These are phyloP conservation scores for Jaapia argillacea DNA, from an alignment of 768 basidiomycete species.

Conservation along the genomic window DNA sequence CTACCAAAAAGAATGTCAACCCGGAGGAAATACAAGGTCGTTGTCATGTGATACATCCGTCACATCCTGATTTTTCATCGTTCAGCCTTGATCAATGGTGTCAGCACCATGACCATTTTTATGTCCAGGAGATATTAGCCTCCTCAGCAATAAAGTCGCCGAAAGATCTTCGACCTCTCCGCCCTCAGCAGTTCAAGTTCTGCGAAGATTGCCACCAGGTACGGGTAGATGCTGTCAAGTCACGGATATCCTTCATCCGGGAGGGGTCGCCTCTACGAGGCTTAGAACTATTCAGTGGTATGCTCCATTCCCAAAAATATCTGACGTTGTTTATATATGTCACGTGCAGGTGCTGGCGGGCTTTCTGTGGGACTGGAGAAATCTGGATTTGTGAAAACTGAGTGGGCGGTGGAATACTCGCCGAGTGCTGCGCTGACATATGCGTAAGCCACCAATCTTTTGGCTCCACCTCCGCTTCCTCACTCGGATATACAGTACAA, in stretches of 20 bases:
- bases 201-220: too few relatives aligned
- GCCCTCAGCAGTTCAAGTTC: too few relatives aligned
- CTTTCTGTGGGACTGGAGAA: slow-evolving; percentile 57
- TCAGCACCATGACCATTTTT: slow-evolving; percentile 48
- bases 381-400: slow-evolving; percentile 51
- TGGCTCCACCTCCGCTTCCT: neutral
- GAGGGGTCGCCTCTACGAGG: slow-evolving; percentile 48
- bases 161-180: too few relatives aligned
- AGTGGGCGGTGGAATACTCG: slow-evolving; percentile 60
- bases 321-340: neutral
- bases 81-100: slow-evolving; percentile 46
- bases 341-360: slow-evolving; percentile 60
- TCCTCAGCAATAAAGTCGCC: too few relatives aligned
- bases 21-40: slow-evolving; percentile 38
- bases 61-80: slow-evolving; percentile 14
- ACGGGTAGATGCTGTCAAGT: too few relatives aligned
- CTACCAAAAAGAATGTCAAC: slow-evolving; percentile 15
- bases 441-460: slow-evolving; percentile 26
- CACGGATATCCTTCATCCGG: too few relatives aligned
- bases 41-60: slow-evolving; percentile 36
- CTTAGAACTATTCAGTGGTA: slow-evolving; percentile 65
- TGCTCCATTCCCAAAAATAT: neutral
- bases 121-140: slow-evolving; percentile 23
- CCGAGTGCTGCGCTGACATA: slow-evolving; percentile 57
- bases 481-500: slow-evolving; percentile 29